Evolutionary conservation across 768 basidiomycete genomes (phyloP), one percentile per base, ranked within the genome.

Genomic region (Leccinum subgranulosum): DNA sequence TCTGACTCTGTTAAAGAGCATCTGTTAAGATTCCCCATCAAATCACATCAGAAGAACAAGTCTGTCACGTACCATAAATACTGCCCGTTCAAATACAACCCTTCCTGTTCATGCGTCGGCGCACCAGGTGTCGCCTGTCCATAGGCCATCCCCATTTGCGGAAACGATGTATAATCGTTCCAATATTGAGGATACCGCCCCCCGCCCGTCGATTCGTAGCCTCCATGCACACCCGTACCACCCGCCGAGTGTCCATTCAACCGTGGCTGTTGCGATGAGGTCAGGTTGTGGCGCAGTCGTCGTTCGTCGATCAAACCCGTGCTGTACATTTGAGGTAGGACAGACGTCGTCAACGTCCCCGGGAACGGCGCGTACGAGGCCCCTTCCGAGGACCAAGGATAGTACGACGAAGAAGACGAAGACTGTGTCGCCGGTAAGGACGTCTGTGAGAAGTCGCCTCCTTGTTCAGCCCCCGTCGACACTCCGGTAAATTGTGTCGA

Each of bases 321-420:
- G 72, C 86, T 89, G 67, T 88, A 90, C 63, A 86, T 75, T 60
- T 88, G 87, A 0, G 88, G 86, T 45, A 90, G 78, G 25, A 87
- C 86, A 1, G 87, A 85, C 17, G 88, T 90, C 21, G 88, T 86
- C 45, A 90, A 64, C 46, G 81, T 76, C 6, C 77, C 77, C 23
- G 77, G 67, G 64, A 70, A 72, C 1, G 70, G 78, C 77, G 54
- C 70, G 57, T 74, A 70, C 29, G 67, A 59, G 3, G 62, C 47
- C 36, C 63, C 64, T 4, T 64, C 73, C n/a, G 71, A 58, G 1
- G 78, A 64, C 83, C 83, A 85, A 2, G 80, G 74, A 55, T 82
- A 78, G 59, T 77, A 80, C 19, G 76, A 65, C 46, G 66, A 57
- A 2, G 58, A 15, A 50, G 71, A 69, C 6, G 58, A n/a, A 45